Conservation (phyloP, 768 basidiomycete species). For the Auricularia sp. region DNA sequence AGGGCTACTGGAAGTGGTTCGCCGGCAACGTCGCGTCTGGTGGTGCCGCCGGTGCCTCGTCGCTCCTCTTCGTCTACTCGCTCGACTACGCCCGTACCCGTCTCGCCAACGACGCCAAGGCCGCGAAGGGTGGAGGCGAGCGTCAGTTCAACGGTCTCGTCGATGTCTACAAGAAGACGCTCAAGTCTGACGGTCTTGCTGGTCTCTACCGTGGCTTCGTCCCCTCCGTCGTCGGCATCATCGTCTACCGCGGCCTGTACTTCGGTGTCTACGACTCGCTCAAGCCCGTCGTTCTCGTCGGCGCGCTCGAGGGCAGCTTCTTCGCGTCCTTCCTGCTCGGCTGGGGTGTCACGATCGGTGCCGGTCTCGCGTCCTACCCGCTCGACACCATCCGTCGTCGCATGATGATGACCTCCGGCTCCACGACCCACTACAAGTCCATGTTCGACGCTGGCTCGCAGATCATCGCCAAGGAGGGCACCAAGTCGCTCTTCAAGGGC, state of each 20-base stretch:
- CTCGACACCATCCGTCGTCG: constrained; percentile 96
- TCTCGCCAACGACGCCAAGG: constrained; percentile 96
- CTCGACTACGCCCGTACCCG: constrained; percentile 99
- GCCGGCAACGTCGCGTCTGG: constrained; percentile 95
- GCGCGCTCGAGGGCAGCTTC: constrained; percentile 92
- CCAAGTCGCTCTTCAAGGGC: constrained; percentile 96
- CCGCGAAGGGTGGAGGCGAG: constrained; percentile 72
- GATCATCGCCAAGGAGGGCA: constrained; percentile 92
- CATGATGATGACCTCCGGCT: constrained; percentile 99
- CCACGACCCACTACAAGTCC: constrained; percentile 92
- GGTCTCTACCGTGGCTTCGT: constrained; percentile 99
- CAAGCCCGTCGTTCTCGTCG: constrained; percentile 95
- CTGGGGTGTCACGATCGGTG: constrained; percentile 99
- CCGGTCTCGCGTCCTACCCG: constrained; percentile 96
- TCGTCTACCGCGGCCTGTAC: constrained; percentile 99
- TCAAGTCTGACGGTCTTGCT: constrained; percentile 93
- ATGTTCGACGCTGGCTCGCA: constrained; percentile 94
- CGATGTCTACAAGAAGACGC: constrained; percentile 95
- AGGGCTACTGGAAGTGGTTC: constrained; percentile 98
- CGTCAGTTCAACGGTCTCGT: constrained; percentile 97
- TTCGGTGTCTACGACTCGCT: constrained; percentile 95
- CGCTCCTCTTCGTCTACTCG: constrained; percentile 98
- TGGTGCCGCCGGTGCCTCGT: constrained; percentile 98
- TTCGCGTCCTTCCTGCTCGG: constrained; percentile 93
- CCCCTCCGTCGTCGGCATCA: constrained; percentile 97